Conservation (phyloP, 345 rosid species). For the Noccaea caerulescens region DNA sequence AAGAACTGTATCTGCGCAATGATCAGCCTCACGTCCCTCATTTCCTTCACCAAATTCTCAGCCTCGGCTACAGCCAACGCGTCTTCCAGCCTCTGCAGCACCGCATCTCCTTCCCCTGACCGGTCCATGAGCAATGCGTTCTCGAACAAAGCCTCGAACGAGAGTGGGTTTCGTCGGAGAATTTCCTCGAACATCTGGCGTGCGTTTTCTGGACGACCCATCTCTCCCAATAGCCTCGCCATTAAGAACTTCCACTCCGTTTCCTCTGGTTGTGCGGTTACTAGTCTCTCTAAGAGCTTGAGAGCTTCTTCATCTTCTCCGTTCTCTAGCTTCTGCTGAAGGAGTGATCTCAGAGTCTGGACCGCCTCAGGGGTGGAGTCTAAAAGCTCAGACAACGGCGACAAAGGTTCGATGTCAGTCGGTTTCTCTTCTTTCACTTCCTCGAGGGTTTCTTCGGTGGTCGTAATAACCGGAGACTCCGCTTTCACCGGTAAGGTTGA, state of each 20-base stretch:
- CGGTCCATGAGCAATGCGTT: conserved; percentile 83
- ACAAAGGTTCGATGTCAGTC: conserved; percentile 28
- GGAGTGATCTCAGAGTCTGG: conserved; percentile 56
- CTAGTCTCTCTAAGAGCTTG: conserved; percentile 51
- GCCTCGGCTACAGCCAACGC: conserved; percentile 67
- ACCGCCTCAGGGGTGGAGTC: conserved; percentile 58
- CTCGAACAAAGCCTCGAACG: conserved; percentile 91
- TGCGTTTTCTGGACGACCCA: conserved; percentile 66
- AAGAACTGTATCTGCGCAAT: conserved; percentile 84
- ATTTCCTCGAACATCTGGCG: conserved; percentile 86
- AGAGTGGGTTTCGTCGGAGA: conserved; percentile 67
- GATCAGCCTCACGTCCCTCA: conserved; percentile 78
- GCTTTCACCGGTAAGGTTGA: conserved; percentile 60
- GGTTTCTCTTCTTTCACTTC: conserved; percentile 35
- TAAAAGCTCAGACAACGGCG: conserved; percentile 56
- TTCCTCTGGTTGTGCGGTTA: conserved; percentile 60
- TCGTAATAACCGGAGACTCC: conserved; percentile 50
- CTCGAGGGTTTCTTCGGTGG: conserved; percentile 42
- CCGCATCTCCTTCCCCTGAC: conserved; percentile 77
- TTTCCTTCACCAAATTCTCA: conserved; percentile 67
- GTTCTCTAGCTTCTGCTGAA: conserved; percentile 71
- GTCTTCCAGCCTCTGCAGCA: conserved; percentile 66
- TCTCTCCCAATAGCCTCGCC: conserved; percentile 62
- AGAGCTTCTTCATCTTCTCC: conserved; percentile 80
- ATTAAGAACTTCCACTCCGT: conserved; percentile 76